These are phyloP conservation scores for Coemansia sp. DNA, from an alignment of 192 early-diverging fungal genomes.

Conservation along the genomic window DNA sequence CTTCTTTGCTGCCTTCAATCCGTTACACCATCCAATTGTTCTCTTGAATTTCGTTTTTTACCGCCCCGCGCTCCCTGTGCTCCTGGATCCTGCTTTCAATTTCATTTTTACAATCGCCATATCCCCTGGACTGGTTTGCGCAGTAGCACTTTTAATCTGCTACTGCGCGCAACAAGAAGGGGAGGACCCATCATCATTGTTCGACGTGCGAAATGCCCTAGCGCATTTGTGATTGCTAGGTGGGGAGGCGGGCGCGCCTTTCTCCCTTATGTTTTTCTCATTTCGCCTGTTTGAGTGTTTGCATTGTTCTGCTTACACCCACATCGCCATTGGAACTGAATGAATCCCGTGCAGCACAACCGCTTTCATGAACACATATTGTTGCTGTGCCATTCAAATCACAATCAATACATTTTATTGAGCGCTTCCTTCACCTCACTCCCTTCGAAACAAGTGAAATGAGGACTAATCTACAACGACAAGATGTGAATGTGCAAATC, in stretches of 20 bases:
- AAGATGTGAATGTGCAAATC: neutral
- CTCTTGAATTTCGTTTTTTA: neutral
- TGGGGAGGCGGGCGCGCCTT: neutral
- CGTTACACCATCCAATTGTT: slow-evolving; percentile 1
- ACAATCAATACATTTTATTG: neutral
- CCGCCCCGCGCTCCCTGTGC: slow-evolving; percentile 5
- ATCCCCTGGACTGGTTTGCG: neutral
- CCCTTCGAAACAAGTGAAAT: neutral
- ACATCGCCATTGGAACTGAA: neutral
- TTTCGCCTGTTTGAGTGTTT: neutral
- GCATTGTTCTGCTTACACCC: neutral
- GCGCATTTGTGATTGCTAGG: neutral
- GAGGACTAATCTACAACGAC: neutral
- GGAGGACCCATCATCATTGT: slow-evolving; percentile 2
- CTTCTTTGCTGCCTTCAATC: neutral
- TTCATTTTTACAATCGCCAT: neutral
- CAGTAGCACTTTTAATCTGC: slow-evolving; percentile 7
- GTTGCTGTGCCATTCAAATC: neutral
- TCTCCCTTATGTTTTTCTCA: neutral
- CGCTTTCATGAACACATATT: neutral
- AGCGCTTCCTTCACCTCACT: neutral
- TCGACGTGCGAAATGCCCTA: neutral
- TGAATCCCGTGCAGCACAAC: neutral
- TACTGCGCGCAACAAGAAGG: neutral
- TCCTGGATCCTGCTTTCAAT: neutral